A percentile compares a stretch with the other conserved stretches of the same genome.
phyloP scores from a whole-genome alignment of 208 protist genomes.

The Leishmania major region DNA sequence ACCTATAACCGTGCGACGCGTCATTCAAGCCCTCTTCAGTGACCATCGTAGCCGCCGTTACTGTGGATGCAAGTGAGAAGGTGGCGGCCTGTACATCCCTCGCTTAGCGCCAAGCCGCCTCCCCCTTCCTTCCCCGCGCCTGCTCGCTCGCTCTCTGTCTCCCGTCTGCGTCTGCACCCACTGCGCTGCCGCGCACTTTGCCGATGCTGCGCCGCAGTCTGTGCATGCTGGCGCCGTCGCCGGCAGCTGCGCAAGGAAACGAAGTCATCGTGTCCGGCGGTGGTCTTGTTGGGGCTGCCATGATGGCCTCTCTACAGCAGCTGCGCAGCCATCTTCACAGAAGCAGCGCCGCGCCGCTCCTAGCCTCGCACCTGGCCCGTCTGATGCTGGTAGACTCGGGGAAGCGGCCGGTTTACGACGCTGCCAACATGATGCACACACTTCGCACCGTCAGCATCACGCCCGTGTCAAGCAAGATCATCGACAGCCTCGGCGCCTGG shows the following conservation, averaged over 20 bases:
- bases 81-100: background rate
- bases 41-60: background rate
- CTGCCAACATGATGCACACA: slow-evolving; percentile 66
- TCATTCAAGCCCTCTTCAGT: background rate
- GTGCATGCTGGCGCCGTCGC: background rate
- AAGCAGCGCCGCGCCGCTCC: background rate
- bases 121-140: background rate
- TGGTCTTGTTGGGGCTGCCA: slow-evolving; percentile 73
- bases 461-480: slow-evolving; percentile 78
- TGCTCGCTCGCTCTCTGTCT: background rate
- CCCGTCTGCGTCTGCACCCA: background rate
- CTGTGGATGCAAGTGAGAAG: background rate
- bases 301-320: slow-evolving; percentile 73
- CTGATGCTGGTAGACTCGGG: slow-evolving; percentile 69
- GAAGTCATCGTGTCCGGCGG: slow-evolving; percentile 83
- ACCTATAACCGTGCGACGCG: background rate
- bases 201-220: slow-evolving; percentile 23
- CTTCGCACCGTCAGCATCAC: slow-evolving; percentile 85
- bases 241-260: slow-evolving; percentile 14
- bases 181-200: background rate
- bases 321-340: slow-evolving; percentile 53
- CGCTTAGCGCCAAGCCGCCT: background rate
- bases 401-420: slow-evolving; percentile 50
- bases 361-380: slow-evolving; percentile 41
- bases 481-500: slow-evolving; percentile 83